Evolutionary conservation across 192 early-diverging fungal genomes (phyloP).

Genomic region (Rhizophagus sp.): DNA sequence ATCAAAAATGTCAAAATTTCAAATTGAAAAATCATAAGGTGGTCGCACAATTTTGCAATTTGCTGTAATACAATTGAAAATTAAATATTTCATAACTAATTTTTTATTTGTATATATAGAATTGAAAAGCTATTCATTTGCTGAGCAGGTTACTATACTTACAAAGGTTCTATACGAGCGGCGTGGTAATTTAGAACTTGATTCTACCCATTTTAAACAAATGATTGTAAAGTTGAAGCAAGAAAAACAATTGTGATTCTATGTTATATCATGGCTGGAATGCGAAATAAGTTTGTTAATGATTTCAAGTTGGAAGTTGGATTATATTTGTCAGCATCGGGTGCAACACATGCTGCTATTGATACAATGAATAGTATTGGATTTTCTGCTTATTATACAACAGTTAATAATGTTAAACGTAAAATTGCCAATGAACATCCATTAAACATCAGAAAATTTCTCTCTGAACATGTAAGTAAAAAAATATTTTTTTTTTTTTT

Average conservation of each 20-base stretch:
- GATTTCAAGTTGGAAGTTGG: not conserved
- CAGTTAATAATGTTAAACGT: not conserved
- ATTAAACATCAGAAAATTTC: not conserved
- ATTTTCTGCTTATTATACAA: not conserved
- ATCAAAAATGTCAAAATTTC: no score
- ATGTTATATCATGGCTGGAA: slow-evolving; percentile 18
- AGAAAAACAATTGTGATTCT: slow-evolving; percentile 2
- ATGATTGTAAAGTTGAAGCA: slow-evolving; percentile 8
- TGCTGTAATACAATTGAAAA: no score
- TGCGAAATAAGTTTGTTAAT: slow-evolving; percentile 24
- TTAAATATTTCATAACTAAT: no score
- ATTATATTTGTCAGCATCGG: slow-evolving; percentile 2
- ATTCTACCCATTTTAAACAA: no score
- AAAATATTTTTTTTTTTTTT: no score
- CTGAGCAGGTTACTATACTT: no score
- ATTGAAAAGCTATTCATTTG: no score
- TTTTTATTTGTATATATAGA: no score
- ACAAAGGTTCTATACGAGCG: no score
- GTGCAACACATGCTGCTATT: not conserved
- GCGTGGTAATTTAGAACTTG: no score
- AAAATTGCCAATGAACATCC: not conserved
- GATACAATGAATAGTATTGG: slow-evolving; percentile 12
- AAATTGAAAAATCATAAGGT: no score
- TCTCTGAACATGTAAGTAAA: not conserved
- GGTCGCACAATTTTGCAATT: no score